Percentiles rank a stretch among this genome's conserved stretches.
These are phyloP conservation scores for Fistulifera pelliculosa DNA, from an alignment of 108 stramenopile species.

Conservation along the genomic window DNA sequence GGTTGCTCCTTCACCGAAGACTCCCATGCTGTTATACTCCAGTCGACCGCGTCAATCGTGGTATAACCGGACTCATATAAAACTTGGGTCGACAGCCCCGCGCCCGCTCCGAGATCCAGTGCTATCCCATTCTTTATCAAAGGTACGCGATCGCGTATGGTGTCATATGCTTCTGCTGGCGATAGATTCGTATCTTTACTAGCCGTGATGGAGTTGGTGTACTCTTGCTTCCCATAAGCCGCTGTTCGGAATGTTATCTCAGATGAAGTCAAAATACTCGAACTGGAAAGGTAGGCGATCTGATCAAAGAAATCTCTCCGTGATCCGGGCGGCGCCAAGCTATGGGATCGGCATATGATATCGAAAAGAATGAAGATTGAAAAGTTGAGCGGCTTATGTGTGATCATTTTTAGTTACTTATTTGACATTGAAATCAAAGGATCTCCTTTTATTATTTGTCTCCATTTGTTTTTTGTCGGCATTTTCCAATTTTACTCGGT, in stretches of 20 bases:
- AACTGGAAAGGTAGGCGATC: no score
- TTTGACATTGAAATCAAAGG: no score
- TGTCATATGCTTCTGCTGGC: conserved; percentile 77
- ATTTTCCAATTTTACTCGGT: no score
- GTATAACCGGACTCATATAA: conserved; percentile 62
- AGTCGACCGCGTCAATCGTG: conserved; percentile 74
- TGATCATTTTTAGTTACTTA: no score
- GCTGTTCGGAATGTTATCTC: conserved; percentile 8
- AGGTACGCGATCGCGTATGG: conserved; percentile 16
- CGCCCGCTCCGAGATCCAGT: conserved; percentile 79
- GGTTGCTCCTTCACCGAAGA: conserved; percentile 61
- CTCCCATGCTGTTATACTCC: conserved; percentile 70
- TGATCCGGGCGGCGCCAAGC: no score
- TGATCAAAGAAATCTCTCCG: no score
- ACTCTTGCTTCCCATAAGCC: conserved; percentile 29
- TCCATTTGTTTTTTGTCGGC: no score
- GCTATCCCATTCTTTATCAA: conserved; percentile 14
- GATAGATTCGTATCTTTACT: conserved; percentile 80
- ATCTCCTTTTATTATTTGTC: no score
- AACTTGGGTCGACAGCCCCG: conserved; percentile 72
- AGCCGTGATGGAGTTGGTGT: conserved; percentile 72
- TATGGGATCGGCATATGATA: no score
- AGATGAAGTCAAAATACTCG: neutral
- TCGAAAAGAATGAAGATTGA: no score
- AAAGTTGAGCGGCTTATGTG: no score